Conservation (phyloP, 148 eudicot genomes). For the Rhododendron henanense region DNA sequence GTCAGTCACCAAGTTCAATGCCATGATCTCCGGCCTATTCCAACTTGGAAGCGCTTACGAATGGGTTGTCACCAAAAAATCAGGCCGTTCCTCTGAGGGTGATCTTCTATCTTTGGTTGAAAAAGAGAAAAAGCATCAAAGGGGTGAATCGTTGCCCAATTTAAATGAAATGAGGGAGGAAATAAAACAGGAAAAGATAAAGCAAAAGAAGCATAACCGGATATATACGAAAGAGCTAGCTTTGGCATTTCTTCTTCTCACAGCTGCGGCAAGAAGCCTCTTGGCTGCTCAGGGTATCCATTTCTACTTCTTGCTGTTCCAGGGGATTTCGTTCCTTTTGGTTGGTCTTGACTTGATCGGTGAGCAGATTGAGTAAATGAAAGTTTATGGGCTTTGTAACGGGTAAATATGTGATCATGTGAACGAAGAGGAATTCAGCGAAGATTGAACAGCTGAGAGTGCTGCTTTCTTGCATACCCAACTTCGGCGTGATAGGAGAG, state of each 20-base stretch:
- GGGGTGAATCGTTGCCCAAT: slow-evolving; percentile 54
- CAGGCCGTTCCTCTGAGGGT: slow-evolving; percentile 96
- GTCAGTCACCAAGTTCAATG: slow-evolving; percentile 97
- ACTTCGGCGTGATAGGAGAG: neutral
- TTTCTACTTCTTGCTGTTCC: slow-evolving; percentile 95
- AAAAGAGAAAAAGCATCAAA: slow-evolving; percentile 43
- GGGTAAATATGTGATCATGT: slow-evolving; percentile 25
- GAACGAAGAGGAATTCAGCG: slow-evolving; percentile 10
- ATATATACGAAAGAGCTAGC: slow-evolving; percentile 84
- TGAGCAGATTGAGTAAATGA: slow-evolving; percentile 63
- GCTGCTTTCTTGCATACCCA: slow-evolving; percentile 14
- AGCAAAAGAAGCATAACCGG: slow-evolving; percentile 76
- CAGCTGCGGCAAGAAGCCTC: slow-evolving; percentile 85
- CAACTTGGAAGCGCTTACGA: slow-evolving; percentile 92
- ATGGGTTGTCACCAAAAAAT: slow-evolving; percentile 98
- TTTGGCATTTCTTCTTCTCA: slow-evolving; percentile 71
- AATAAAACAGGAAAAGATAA: slow-evolving; percentile 29
- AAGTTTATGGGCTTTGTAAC: slow-evolving; percentile 15
- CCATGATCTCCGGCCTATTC: slow-evolving; percentile 95
- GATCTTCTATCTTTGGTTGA: slow-evolving; percentile 55
- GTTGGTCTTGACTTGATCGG: slow-evolving; percentile 96
- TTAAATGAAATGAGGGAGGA: slow-evolving; percentile 57
- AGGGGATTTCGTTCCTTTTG: slow-evolving; percentile 82
- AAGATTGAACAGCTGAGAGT: slow-evolving; percentile 12
- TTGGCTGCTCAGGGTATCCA: slow-evolving; percentile 96